A percentile compares a stretch with the other conserved stretches of the same genome.
These are phyloP conservation scores for Cnidoscolus chayamansa DNA, from an alignment of 441 rosid genomes.

Conservation along the genomic window DNA sequence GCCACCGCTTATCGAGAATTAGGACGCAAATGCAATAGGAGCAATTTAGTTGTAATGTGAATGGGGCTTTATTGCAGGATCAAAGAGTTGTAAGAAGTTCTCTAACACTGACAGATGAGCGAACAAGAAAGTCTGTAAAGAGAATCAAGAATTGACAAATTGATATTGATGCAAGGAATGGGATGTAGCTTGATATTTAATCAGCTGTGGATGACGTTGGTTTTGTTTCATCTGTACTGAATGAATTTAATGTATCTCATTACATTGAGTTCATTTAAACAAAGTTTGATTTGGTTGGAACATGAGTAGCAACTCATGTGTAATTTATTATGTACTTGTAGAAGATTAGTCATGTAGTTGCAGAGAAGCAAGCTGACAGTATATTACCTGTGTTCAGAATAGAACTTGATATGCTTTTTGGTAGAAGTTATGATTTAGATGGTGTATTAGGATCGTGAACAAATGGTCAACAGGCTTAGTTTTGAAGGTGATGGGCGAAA, in stretches of 20 bases:
- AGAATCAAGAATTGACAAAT: conserved; percentile 34
- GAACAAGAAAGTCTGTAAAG: conserved; percentile 31
- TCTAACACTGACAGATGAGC: conserved; percentile 34
- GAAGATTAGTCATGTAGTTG: not conserved
- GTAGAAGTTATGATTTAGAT: no score
- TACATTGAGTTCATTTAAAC: not conserved
- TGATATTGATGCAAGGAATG: conserved; percentile 22
- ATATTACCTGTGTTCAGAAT: no score
- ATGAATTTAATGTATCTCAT: conserved; percentile 4
- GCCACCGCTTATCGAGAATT: not conserved
- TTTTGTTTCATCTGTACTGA: conserved; percentile 17
- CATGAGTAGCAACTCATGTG: not conserved
- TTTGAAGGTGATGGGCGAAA: no score
- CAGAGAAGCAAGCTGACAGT: no score
- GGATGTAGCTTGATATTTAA: no score
- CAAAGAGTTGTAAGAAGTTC: conserved; percentile 31
- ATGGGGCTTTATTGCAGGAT: conserved; percentile 14
- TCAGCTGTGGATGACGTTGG: conserved; percentile 15
- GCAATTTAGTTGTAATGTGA: conserved; percentile 19
- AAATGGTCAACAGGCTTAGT: no score
- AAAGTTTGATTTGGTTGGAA: conserved; percentile 5
- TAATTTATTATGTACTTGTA: not conserved
- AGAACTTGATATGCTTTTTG: no score
- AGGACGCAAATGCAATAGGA: conserved; percentile 13
- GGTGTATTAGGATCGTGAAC: no score